Evolutionary conservation across 2,329 filamentous ascomycete genomes (phyloP), one percentile per base, ranked within the genome.

Genomic region (Thelonectria rubi): DNA sequence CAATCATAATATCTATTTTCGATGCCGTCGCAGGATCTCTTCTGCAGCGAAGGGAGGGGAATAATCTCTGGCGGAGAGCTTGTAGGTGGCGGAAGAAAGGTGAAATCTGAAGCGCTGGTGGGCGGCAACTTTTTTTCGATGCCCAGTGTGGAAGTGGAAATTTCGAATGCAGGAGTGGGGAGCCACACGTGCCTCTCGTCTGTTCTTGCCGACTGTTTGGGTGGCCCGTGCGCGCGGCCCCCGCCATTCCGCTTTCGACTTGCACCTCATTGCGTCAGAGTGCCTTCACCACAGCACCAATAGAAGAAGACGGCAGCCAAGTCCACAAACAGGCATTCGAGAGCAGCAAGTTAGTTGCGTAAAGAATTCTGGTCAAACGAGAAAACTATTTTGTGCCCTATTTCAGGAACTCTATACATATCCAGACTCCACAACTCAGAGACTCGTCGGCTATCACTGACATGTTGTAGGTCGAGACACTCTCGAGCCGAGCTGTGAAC

Each of bases 151-250:
- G 37, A 57, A 60, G 57, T 63, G 56, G 67, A 65, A 63, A 65
- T 69, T 75, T 73, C 66, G 66, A 61, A 18, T 47, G 39, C 68
- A 68, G 42, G 30, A 65, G 71, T 73, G 74, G 72, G 63, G 63
- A 52, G 20, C 37, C 56, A 65, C 74, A 75, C 73, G 74, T 76
- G 74, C 74, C 64, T 60, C 20, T 21, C 24, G 40, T 49, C 60
- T 54, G 53, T 53, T 52, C 55, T 52, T 55, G 21, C 42, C 50
- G 78, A n/a, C 4, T 30, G 14, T 48, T 53, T 39, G 6, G 5
- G 46, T 40, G 37, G 54, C 21, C 55, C 58, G 66, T 71, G 67
- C 66, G 43, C n/a, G n/a, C n/a, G n/a, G n/a, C 18, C 21, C 10
- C 10, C 32, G 42, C 49, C 47, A 40, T 47, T 30, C 14, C 42